These are phyloP conservation scores for Durio zibethinus DNA, from an alignment of 345 rosid genomes.

Conservation along the genomic window DNA sequence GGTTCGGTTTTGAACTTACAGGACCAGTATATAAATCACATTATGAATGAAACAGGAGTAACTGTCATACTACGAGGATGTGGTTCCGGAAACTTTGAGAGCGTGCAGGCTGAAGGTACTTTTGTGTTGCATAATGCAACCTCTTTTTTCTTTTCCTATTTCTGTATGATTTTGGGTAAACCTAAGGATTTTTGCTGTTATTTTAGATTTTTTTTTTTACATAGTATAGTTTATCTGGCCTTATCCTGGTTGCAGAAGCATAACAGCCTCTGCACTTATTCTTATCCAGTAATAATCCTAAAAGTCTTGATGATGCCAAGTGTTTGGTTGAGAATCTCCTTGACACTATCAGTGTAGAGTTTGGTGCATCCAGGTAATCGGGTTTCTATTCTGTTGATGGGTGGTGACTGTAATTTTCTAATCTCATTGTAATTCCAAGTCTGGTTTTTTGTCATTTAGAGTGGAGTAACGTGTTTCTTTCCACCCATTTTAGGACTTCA, in stretches of 20 bases:
- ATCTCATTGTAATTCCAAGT: constrained; percentile 5
- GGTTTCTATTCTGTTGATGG: background rate
- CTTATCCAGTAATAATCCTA: constrained; percentile 62
- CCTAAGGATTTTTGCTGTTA: background rate
- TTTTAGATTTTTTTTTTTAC: background rate
- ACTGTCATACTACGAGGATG: constrained; percentile 69
- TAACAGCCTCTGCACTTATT: constrained; percentile 75
- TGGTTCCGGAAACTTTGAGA: constrained; percentile 62
- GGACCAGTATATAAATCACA: constrained; percentile 99
- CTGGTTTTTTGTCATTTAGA: constrained; percentile 12
- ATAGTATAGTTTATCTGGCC: background rate
- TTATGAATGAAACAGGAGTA: constrained; percentile 99
- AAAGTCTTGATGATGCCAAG: constrained; percentile 83
- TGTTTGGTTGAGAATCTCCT: constrained; percentile 83
- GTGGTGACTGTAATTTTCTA: constrained; percentile 3
- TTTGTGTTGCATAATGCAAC: constrained; percentile 6
- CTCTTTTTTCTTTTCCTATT: too few species aligned
- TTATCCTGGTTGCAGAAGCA: constrained; percentile 43
- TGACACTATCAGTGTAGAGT: constrained; percentile 83
- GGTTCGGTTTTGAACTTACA: constrained; percentile 76
- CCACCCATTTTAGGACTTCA: constrained; percentile 48
- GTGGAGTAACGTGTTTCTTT: constrained; percentile 21
- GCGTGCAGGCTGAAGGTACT: constrained; percentile 50
- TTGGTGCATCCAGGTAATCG: constrained; percentile 72
- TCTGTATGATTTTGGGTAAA: background rate